Evolutionary conservation across 2,329 filamentous ascomycete species (phyloP), one percentile per base, ranked within the genome.

Genomic region (Ilyonectria mors-panacis): DNA sequence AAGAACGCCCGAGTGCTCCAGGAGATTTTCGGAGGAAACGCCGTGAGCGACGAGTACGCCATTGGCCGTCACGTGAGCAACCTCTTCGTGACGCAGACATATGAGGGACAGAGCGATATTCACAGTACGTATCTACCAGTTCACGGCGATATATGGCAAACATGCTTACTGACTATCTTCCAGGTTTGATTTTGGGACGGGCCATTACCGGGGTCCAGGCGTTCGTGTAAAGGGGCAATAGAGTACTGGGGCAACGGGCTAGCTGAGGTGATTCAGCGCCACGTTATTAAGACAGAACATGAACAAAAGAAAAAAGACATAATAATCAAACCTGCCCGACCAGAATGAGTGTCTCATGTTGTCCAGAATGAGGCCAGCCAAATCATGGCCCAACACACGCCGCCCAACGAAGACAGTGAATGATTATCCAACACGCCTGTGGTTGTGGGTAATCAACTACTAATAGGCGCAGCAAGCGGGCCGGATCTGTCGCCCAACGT

Each of bases 81-180:
- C 80, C 81, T 99, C 70, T 99, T 97, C 81, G 96, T 99, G 59
- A 97, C 95, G 61, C 95, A 98, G 84, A 98, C 95, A 2, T 99
- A 99, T 75, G 96, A 99, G 83, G 96, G 96, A 23, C 96, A 98
- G 83, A 98, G 95, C 78, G 96, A 98, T 82, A 98, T 98, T 79
- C 96, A 98, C 81, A 90, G 94, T 95, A 84, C 88, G 93, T 89
- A 62, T 65, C 66, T 12, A 37, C 21, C 30, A 44, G n/a, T 23
- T 26, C 21, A 45, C 50, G 51, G 28, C 12, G 53, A 44, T 42
- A 37, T 15, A 39, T 64, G 59, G 50, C 17, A 42, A 59, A 33
- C 45, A 45, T 66, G 48, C 66, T 66, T 74, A 68, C 79, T 81
- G 70, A 79, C 67, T 60, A 48, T 66, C 72, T 26, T 54, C n/a